phyloP scores from a whole-genome alignment of 768 basidiomycete genomes.

The Trametes cubensis region DNA sequence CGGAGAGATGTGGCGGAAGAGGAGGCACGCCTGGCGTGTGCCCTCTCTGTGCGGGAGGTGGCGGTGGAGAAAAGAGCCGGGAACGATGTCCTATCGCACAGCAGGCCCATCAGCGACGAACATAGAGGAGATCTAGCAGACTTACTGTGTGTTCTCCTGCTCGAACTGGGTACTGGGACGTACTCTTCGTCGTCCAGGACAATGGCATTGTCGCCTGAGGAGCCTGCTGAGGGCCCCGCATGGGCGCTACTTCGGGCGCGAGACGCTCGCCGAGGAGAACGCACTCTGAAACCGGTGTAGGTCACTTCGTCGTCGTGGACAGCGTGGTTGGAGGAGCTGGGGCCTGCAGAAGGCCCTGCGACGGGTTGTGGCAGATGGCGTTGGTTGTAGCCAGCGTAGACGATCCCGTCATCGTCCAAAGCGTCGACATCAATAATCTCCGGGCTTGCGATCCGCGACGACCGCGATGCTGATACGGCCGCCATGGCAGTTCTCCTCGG shows the following conservation, averaged over 20 bases:
- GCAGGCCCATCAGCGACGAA: no score
- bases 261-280: conserved; percentile 3
- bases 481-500: neutral
- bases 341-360: neutral
- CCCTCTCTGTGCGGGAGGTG: conserved; percentile 46
- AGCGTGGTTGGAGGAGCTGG: neutral
- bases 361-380: conserved; percentile 7
- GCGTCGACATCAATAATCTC: conserved; percentile 51
- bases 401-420: conserved; percentile 39
- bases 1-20: conserved; percentile 42
- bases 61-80: conserved; percentile 25
- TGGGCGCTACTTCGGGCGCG: conserved; percentile 17
- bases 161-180: conserved; percentile 24
- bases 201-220: conserved; percentile 27
- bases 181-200: conserved; percentile 46
- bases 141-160: conserved; percentile 21
- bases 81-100: conserved; percentile 11
- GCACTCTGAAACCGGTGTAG: conserved; percentile 20
- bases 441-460: conserved; percentile 17
- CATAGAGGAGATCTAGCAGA: neutral
- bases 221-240: conserved; percentile 4
- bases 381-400: conserved; percentile 30
- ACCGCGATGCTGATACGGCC: neutral
- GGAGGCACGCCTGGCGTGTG: conserved; percentile 61
- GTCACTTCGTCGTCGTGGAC: conserved; percentile 24